These are phyloP conservation scores for Ascosphaera apis DNA, from an alignment of 2,329 filamentous ascomycete species.

Conservation along the genomic window DNA sequence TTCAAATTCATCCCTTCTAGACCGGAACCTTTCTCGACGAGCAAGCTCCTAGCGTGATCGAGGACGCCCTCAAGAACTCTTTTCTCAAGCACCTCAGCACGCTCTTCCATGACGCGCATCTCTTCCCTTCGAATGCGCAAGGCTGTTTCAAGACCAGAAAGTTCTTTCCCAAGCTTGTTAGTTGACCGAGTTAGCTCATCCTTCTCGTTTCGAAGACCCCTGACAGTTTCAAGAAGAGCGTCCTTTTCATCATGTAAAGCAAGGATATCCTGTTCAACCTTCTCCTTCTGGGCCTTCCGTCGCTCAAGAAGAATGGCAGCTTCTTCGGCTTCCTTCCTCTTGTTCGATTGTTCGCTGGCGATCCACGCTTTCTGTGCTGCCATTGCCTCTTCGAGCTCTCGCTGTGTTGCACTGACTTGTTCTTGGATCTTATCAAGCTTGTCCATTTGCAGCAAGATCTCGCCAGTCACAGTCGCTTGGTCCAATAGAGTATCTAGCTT, in stretches of 20 bases:
- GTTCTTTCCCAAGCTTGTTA: constrained; percentile 56
- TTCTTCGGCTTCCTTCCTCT: constrained; percentile 58
- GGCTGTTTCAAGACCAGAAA: constrained; percentile 78
- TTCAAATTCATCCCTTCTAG: constrained; percentile 27
- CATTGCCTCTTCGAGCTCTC: constrained; percentile 65
- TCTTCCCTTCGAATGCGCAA: constrained; percentile 75
- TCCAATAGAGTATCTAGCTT: constrained; percentile 30
- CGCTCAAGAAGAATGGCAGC: constrained; percentile 61
- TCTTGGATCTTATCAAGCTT: constrained; percentile 74
- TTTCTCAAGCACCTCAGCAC: constrained; percentile 72
- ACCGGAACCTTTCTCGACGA: constrained; percentile 50
- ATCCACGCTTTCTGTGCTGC: constrained; percentile 52
- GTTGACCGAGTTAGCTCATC: constrained; percentile 59
- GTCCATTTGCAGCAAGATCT: constrained; percentile 52
- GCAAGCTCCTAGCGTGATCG: constrained; percentile 63
- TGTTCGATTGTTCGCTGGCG: constrained; percentile 53
- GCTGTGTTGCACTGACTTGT: constrained; percentile 63
- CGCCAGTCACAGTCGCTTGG: constrained; percentile 33
- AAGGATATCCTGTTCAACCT: constrained; percentile 30
- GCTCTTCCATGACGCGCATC: constrained; percentile 68
- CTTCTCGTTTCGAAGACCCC: constrained; percentile 21
- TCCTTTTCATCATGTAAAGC: constrained; percentile 36
- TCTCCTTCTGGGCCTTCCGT: constrained; percentile 41
- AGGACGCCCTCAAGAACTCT: constrained; percentile 89
- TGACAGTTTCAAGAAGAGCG: constrained; percentile 34